Percentiles rank a stretch among this genome's conserved stretches.
phyloP scores from a whole-genome alignment of 306 rosid genomes.

The Macrotyloma uniflorum region DNA sequence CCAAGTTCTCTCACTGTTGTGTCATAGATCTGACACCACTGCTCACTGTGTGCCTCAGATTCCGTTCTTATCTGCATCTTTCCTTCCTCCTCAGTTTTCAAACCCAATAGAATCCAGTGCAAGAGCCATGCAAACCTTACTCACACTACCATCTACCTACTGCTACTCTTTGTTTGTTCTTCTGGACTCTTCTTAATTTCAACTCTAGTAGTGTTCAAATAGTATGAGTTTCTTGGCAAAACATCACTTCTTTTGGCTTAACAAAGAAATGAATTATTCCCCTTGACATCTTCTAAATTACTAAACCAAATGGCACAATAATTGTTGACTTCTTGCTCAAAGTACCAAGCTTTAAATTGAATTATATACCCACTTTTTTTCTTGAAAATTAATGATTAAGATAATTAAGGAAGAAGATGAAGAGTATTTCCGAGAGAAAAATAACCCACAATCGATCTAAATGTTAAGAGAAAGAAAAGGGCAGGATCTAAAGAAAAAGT shows the following conservation, averaged over 20 bases:
- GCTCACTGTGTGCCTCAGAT: conserved; percentile 44
- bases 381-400: no score
- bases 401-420: conserved; percentile 2
- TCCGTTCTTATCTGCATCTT: conserved; percentile 51
- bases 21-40: conserved; percentile 68
- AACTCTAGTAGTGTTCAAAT: background rate
- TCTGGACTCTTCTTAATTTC: background rate
- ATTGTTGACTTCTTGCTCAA: background rate
- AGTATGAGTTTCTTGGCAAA: background rate
- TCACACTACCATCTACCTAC: background rate
- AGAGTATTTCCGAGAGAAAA: background rate
- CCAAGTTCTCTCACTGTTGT: conserved; percentile 51
- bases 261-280: background rate
- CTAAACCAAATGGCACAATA: conserved; percentile 7
- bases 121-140: conserved; percentile 48
- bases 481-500: conserved; percentile 21
- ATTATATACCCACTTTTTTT: background rate
- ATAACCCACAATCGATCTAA: background rate
- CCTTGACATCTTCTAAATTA: background rate
- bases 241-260: background rate
- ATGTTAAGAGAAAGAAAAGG: conserved; percentile 29
- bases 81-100: background rate
- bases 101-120: conserved; percentile 33
- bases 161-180: conserved; percentile 12
- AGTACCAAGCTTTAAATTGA: background rate